Percentiles rank a stretch among this genome's conserved stretches.
Evolutionary conservation across 257 asterid genomes (phyloP).

Genomic region (Solanum ossicruentum): DNA sequence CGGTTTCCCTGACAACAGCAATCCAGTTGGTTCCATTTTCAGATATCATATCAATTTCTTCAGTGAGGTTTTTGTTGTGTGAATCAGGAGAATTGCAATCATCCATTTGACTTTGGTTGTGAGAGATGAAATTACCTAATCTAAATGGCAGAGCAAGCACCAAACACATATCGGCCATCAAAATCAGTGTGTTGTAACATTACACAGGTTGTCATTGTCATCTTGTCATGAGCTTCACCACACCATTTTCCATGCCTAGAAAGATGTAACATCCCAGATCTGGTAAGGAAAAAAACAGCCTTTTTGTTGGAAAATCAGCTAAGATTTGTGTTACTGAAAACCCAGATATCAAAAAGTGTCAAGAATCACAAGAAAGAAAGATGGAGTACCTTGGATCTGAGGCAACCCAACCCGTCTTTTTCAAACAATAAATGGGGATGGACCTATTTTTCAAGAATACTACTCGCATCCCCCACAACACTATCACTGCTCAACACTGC

Average conservation of each 20-base stretch:
- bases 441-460: constrained; percentile 3
- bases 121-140: constrained; percentile 33
- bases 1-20: constrained; percentile 35
- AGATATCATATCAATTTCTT: constrained; percentile 6
- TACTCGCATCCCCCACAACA: neutral
- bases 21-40: constrained; percentile 22
- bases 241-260: constrained; percentile 27
- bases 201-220: constrained; percentile 47
- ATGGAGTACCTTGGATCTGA: constrained; percentile 82
- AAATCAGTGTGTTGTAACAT: constrained; percentile 25
- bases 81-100: constrained; percentile 6
- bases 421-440: constrained; percentile 8
- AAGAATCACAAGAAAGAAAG: constrained; percentile 54
- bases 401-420: constrained; percentile 38
- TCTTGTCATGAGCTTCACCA: constrained; percentile 5
- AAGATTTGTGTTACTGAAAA: constrained; percentile 13
- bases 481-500: neutral
- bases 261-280: constrained; percentile 24
- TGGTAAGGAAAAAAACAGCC: constrained; percentile 18
- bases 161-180: constrained; percentile 42
- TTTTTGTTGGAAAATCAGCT: constrained; percentile 13
- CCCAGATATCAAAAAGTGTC: constrained; percentile 13
- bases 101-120: constrained; percentile 28
- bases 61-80: constrained; percentile 9
- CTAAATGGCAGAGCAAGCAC: constrained; percentile 46